Base-by-base conservation (phyloP, 1,139 yeast genomes). In the Yamadazyma buinensis region DNA sequence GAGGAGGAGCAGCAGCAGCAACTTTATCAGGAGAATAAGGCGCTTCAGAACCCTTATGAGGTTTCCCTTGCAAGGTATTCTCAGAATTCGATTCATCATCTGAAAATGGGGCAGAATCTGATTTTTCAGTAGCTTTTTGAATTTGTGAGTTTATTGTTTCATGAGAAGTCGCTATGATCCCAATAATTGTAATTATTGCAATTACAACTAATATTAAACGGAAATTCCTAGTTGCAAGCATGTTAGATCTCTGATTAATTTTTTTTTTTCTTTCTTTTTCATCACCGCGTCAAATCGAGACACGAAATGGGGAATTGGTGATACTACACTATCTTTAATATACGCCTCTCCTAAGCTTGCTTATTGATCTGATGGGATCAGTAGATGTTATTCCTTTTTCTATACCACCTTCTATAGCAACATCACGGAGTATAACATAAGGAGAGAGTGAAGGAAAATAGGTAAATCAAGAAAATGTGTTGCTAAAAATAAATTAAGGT, bases 161-260 rank as follows among this genome's bases (percentile, higher is more conserved):
- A 35, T 57, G 61, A 14, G 69, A 55, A n/a, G 64, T 42, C 18
- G 61, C 59, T 33, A 68, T 57, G 42, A 67, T 59, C n/a, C 58
- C 57, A 26, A 67, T 55, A 24, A 67, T 49, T 28, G 58, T 51
- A 35, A 68, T 50, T 14, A 67, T 47, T 17, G 65, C 64, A 34
- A 64, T 44, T 11, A 61, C 59, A 5, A 67, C 61, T 4, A 64
- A 46, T 14, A 61, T 38, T 37, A 67, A 57, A 32, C 75, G 61
- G 30, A 64, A 38, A 44, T 64, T 61, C 38, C 72, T 61, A 19
- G 66, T 61, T 39, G 31, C 33, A 32, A 35, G 24, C 34, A 31
- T 31, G 7, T 18, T 17, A 15, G 14, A 15, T 11, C 15, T 26
- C 18, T 10, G 24, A 11, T 18, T 8, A 15, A 29, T 15, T 21